Conservation (phyloP, 1,139 yeast species). For the Lodderomyces jiufengensis region DNA sequence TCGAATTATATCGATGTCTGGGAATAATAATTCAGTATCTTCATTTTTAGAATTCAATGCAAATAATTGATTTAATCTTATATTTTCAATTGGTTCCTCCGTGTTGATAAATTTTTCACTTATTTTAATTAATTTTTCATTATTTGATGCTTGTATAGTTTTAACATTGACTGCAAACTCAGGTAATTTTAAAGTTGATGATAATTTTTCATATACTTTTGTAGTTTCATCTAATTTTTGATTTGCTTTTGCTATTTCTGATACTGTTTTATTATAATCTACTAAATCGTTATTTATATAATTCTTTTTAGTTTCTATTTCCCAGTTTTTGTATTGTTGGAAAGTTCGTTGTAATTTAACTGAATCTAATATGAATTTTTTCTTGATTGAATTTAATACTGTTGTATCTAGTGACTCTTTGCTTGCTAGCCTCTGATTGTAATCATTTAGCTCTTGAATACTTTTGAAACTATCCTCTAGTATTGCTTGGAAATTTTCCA, state of each 20-base stretch:
- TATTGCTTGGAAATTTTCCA: too few relatives aligned
- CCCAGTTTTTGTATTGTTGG: constrained; percentile 32
- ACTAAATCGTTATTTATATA: constrained; percentile 25
- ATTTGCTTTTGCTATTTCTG: constrained; percentile 29
- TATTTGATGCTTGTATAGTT: constrained; percentile 26
- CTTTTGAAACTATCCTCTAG: too few relatives aligned
- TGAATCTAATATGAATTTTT: constrained; percentile 32
- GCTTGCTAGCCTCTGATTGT: constrained; percentile 9
- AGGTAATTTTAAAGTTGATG: constrained; percentile 27
- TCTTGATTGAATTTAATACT: constrained; percentile 14
- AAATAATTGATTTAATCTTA: constrained; percentile 23
- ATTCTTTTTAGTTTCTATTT: constrained; percentile 16
- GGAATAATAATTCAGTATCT: constrained; percentile 23
- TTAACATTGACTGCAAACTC: constrained; percentile 26
- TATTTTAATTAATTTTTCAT: constrained; percentile 19
- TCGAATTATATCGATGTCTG: constrained; percentile 29
- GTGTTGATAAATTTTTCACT: constrained; percentile 9
- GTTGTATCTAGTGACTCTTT: not conserved
- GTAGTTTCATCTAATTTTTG: constrained; percentile 22
- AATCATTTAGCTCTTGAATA: constrained; percentile 12
- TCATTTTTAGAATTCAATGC: constrained; percentile 22
- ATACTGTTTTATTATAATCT: constrained; percentile 30
- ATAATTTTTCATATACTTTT: constrained; percentile 23
- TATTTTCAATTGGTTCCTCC: constrained; percentile 14
- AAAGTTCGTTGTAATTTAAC: constrained; percentile 32